Evolutionary conservation across 2,329 filamentous ascomycete genomes (phyloP).

Genomic region (Trichoderma pleuroti): DNA sequence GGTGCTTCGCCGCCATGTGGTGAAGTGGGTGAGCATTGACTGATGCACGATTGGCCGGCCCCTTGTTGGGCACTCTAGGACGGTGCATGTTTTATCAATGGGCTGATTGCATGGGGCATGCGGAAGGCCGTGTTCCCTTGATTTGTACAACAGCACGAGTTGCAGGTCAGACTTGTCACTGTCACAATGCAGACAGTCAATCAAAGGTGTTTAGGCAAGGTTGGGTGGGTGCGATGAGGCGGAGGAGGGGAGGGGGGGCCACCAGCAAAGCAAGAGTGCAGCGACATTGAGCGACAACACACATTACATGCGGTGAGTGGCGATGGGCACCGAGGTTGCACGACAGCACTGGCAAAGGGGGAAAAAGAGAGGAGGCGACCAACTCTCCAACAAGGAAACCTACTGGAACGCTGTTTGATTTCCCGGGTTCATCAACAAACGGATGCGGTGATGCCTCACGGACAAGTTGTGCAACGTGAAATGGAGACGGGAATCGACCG

Average conservation of each 20-base stretch:
- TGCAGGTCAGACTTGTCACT: background rate
- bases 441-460: slow-evolving; percentile 1
- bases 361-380: background rate
- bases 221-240: background rate
- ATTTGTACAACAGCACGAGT: background rate
- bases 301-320: background rate
- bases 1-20: background rate
- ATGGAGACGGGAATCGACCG: slow-evolving; percentile 8
- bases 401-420: background rate
- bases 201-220: background rate
- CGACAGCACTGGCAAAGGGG: background rate
- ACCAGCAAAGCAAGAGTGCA: background rate
- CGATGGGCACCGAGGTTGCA: background rate
- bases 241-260: background rate
- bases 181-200: background rate
- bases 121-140: background rate
- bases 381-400: background rate
- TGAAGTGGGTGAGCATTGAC: background rate
- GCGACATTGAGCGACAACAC: background rate
- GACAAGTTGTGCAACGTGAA: background rate
- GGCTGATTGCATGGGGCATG: background rate
- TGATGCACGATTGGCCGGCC: background rate
- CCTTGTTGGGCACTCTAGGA: background rate
- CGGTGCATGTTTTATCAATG: background rate
- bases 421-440: background rate